Evolutionary conservation across 495 filamentous ascomycete species (phyloP).

Genomic region (Aspergillus diversus): DNA sequence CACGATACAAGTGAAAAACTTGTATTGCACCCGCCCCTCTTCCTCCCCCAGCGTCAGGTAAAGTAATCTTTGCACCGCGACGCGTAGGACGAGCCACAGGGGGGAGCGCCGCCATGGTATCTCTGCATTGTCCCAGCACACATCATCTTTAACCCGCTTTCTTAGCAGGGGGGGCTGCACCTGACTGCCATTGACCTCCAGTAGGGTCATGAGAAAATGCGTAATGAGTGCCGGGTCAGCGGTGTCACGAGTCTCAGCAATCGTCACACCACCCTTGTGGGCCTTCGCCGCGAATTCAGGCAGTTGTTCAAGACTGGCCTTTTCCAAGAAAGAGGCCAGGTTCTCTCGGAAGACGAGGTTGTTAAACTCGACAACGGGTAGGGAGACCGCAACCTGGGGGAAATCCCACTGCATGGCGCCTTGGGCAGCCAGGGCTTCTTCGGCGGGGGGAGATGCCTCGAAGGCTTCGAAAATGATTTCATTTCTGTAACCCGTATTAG

Average conservation of each 20-base stretch:
- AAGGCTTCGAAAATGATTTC: constrained; percentile 57
- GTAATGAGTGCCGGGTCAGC: constrained; percentile 55
- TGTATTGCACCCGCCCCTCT: constrained; percentile 58
- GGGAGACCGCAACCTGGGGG: constrained; percentile 41
- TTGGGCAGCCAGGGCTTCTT: constrained; percentile 46
- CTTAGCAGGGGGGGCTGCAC: constrained; percentile 37
- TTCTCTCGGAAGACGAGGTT: constrained; percentile 48
- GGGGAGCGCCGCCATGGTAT: constrained; percentile 61
- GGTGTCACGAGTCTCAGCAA: constrained; percentile 59
- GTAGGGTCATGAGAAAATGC: constrained; percentile 57
- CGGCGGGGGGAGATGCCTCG: constrained; percentile 55
- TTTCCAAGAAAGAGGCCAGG: constrained; percentile 59
- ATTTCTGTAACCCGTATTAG: background rate
- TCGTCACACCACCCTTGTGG: constrained; percentile 49
- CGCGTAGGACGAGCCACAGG: constrained; percentile 62
- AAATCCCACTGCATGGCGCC: constrained; percentile 53
- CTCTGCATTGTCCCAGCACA: constrained; percentile 46
- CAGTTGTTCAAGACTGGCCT: constrained; percentile 59
- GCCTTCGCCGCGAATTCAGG: constrained; percentile 54
- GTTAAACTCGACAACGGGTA: constrained; percentile 39
- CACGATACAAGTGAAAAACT: constrained; percentile 54
- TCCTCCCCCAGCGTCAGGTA: constrained; percentile 46
- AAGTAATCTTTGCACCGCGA: constrained; percentile 54
- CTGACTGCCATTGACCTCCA: constrained; percentile 54
- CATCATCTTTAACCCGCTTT: constrained; percentile 65